Evolutionary conservation across 2,329 filamentous ascomycete genomes (phyloP).

Genomic region (Dendryphion nanum): DNA sequence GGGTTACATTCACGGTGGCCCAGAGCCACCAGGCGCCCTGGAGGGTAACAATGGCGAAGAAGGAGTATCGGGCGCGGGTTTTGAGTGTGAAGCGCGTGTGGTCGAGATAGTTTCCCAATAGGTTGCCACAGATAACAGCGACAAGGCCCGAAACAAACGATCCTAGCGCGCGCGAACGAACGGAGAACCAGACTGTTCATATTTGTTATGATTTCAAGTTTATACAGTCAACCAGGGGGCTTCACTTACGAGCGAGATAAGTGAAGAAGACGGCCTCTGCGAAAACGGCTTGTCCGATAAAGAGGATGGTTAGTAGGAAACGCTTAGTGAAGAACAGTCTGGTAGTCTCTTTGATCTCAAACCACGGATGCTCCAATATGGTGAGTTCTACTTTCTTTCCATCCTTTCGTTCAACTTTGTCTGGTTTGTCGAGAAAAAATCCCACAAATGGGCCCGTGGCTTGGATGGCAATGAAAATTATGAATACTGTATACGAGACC

Average conservation of each 20-base stretch:
- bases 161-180: constrained; percentile 66
- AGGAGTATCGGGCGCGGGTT: constrained; percentile 54
- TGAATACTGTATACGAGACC: constrained; percentile 67
- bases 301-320: constrained; percentile 64
- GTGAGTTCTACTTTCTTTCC: constrained; percentile 60
- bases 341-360: constrained; percentile 60
- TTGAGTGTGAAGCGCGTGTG: constrained; percentile 55
- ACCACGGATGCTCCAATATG: constrained; percentile 56
- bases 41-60: constrained; percentile 53
- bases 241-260: constrained; percentile 51
- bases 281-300: constrained; percentile 71
- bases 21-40: constrained; percentile 73
- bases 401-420: constrained; percentile 63
- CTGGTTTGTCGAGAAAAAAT: constrained; percentile 60
- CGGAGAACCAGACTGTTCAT: constrained; percentile 62
- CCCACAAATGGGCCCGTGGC: constrained; percentile 64
- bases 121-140: constrained; percentile 63
- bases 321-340: constrained; percentile 60
- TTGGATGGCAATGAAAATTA: constrained; percentile 70
- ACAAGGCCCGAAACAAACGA: constrained; percentile 70
- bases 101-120: constrained; percentile 66
- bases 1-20: constrained; percentile 64
- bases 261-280: constrained; percentile 72
- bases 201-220: not conserved
- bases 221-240: constrained; percentile 10